Evolutionary conservation across 805 yeast species (phyloP), one percentile per base, ranked within the genome.

Genomic region (Kodamaea jinghongensis): DNA sequence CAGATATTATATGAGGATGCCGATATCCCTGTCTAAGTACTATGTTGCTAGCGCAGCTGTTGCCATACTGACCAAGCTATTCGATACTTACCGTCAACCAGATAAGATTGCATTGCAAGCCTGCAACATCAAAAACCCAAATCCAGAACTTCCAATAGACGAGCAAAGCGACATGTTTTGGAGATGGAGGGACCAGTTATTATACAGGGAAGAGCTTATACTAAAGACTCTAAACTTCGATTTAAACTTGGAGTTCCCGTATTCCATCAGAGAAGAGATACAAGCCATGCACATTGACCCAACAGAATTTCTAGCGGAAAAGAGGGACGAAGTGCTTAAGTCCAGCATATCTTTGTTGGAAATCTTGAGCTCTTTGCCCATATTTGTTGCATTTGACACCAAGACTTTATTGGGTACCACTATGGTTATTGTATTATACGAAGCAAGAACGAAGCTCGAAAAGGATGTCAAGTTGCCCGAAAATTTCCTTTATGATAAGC

Each of bases 101-200:
- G 73, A 68, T 41, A 66, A 62, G 48, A 63, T 69, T 7, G 73
- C 73, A 7, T 46, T 67, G 46, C 49, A 58, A 3, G 71, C 65
- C 4, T 63, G 71, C 39, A 53, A 44, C 25, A 34, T 66, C 31
- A 64, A 65, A 42, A 65, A 60, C 45, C 63, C 70, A 4, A 41
- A 50, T 26, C 50, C 50, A 1, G 23, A 39, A n/a, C 48, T 49
- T 29, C 44, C 48, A 14, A 51, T 69, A 2, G 71, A 68, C 35
- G 71, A 67, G 45, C 71, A 67, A 26, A 61, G 64, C 41, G 63
- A 61, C 14, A 41, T 59, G 36, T 69, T 67, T 48, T 69, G 75
- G 75, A 57, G 57, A 31, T 69, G 73, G 73, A 40, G 73, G 23
- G 75, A 69, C 50, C 73, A 69, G 49, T 51, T 69, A 7, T 48